Base-by-base conservation (phyloP, 306 rosid genomes). In the Quercus dentata region DNA sequence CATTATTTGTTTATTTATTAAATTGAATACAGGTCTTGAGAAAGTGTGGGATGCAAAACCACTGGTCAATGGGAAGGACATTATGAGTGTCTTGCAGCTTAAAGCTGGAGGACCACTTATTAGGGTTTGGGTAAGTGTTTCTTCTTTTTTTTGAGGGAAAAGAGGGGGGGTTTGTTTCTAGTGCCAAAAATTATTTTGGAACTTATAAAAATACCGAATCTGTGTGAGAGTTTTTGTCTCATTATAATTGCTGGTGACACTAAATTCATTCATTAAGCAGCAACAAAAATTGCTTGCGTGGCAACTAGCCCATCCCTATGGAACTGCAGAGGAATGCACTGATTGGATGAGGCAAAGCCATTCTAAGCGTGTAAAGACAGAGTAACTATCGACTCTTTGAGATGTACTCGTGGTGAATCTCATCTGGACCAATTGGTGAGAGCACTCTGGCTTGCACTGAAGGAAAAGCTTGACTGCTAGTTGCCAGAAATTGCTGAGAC, bases 291-390 rank as follows among this genome's bases (percentile, higher is more conserved):
- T 92, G 73, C 76, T 90, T 82, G 92, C 89, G 57, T 92, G 99
- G 99, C 97, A 94, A 82, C 91, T 91, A 54, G 95, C 94, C n/a
- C 71, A 81, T 73, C 97, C 97, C 69, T 82, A 88, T 0, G 89
- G 90, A 67, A 89, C 88, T 38, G 82, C 83, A 4, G 95, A 94
- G 71, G 94, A 94, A 79, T 91, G 99, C 85, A 58, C 86, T 19
- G 86, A 91, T 38, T 94, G 99, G 99, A 84, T 94, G 86, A 84
- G 31, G 83, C 52, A 89, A 87, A 38, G 87, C 74, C 81, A 91
- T 78, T 82, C 95, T 5, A 94, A 94, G 86, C 94, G 92, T 31
- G 69, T 84, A 0, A 91, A 86, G 85, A 80, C 76, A 81, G 88
- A 89, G 67, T 90, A 79, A 88, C 69, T 30, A 13, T 27, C 3